These are phyloP conservation scores for Funneliformis caledonium DNA, from an alignment of 371 early-diverging fungal genomes.

Conservation along the genomic window DNA sequence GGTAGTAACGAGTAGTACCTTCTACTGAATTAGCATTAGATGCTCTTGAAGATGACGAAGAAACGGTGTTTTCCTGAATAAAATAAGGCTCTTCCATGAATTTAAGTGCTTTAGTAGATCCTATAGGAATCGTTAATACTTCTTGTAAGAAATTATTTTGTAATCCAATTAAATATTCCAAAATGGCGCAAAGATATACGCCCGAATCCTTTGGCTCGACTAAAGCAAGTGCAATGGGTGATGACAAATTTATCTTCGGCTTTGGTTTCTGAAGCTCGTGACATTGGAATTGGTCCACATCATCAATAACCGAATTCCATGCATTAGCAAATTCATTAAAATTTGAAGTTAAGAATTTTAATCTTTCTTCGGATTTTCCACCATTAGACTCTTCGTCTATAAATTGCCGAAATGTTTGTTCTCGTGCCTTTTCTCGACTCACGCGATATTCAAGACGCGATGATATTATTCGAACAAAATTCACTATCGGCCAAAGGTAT, in stretches of 20 bases:
- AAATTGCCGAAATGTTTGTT: constrained; percentile 34
- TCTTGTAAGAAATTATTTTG: constrained; percentile 39
- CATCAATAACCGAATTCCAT: constrained; percentile 32
- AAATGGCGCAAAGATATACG: constrained; percentile 35
- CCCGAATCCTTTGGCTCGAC: constrained; percentile 26
- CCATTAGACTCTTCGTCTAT: constrained; percentile 9
- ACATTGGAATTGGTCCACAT: constrained; percentile 28
- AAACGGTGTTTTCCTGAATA: background rate
- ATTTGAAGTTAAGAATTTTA: background rate
- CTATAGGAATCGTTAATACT: constrained; percentile 9
- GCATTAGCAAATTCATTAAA: constrained; percentile 31
- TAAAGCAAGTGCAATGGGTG: constrained; percentile 20
- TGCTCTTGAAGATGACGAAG: background rate
- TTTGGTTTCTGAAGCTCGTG: constrained; percentile 12
- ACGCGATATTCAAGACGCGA: constrained; percentile 17
- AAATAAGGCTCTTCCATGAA: constrained; percentile 13
- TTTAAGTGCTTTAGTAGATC: constrained; percentile 8
- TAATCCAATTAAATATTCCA: constrained; percentile 28
- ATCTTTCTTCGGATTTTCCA: background rate
- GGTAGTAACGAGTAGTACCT: background rate
- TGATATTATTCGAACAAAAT: constrained; percentile 33
- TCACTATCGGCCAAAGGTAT: constrained; percentile 31
- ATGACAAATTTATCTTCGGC: background rate
- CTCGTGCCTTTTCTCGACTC: constrained; percentile 25
- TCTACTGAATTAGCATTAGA: background rate